A percentile compares a stretch with the other conserved stretches of the same genome.
phyloP scores from a whole-genome alignment of 1,284 basidiomycete species.

The Neolentinus lepideus region DNA sequence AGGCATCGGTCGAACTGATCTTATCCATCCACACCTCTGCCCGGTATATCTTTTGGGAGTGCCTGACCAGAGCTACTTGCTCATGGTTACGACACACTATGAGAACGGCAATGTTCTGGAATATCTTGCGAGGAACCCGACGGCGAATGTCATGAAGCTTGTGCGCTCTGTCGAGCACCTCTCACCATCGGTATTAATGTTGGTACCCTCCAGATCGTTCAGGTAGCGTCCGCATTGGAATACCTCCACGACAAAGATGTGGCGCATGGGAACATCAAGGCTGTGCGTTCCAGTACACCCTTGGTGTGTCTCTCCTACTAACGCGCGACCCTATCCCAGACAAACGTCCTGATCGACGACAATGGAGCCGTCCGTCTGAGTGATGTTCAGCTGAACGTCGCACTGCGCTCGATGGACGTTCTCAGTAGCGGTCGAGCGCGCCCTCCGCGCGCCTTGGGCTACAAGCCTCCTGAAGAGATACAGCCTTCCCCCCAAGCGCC shows the following conservation, averaged over 20 bases:
- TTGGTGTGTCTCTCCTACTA: background rate
- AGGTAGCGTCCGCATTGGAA: background rate
- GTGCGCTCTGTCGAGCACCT: background rate
- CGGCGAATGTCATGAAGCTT: background rate
- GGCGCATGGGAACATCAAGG: background rate
- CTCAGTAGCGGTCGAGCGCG: background rate
- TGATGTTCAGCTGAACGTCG: background rate
- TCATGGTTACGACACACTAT: background rate
- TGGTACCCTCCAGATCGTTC: background rate
- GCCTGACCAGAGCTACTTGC: background rate
- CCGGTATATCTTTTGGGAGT: background rate
- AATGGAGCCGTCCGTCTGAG: background rate
- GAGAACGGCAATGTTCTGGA: background rate
- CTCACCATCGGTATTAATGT: background rate
- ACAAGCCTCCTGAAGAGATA: background rate
- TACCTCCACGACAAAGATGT: background rate
- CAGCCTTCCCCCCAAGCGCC: background rate
- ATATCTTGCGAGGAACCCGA: background rate
- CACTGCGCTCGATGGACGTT: background rate
- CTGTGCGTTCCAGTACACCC: background rate
- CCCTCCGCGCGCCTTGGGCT: background rate
- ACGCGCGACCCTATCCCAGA: background rate
- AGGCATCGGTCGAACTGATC: background rate
- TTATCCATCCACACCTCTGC: background rate
- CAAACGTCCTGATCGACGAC: background rate